A percentile compares a stretch with the other conserved stretches of the same genome.
These are phyloP conservation scores for Cladosporium sp. DNA, from an alignment of 2,329 filamentous ascomycete genomes.

Conservation along the genomic window DNA sequence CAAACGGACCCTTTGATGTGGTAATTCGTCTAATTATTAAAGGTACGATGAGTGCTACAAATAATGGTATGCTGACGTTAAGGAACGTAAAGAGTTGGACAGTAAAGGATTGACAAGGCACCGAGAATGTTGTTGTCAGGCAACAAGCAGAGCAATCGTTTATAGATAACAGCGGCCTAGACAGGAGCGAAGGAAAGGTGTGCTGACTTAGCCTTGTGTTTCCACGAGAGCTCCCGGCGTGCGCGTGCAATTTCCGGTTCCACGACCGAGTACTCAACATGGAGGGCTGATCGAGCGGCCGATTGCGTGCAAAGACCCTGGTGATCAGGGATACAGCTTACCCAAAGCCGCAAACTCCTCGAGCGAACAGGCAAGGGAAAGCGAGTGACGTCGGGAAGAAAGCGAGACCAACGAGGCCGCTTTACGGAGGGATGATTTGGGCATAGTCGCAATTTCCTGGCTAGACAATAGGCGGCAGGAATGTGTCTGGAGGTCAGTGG, in stretches of 20 bases:
- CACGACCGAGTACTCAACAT: slow-evolving; percentile 8
- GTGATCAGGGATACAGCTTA: not conserved
- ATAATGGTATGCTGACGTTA: slow-evolving; percentile 33
- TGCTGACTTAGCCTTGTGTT: slow-evolving; percentile 29
- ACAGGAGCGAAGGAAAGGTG: slow-evolving; percentile 15
- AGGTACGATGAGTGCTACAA: slow-evolving; percentile 5
- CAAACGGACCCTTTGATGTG: slow-evolving; percentile 16
- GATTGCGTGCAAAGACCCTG: slow-evolving; percentile 8
- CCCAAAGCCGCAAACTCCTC: slow-evolving; percentile 3
- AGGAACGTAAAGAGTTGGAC: slow-evolving; percentile 38
- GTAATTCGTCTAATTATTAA: slow-evolving; percentile 7
- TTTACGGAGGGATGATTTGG: slow-evolving; percentile 7
- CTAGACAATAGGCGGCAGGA: slow-evolving; percentile 9
- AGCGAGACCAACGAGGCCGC: not conserved
- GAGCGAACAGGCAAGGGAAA: slow-evolving; percentile 8
- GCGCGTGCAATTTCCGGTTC: slow-evolving; percentile 25
- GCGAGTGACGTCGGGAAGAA: slow-evolving; percentile 1
- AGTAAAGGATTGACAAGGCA: slow-evolving; percentile 39
- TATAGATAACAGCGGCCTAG: slow-evolving; percentile 11
- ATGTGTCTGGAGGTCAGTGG: slow-evolving; percentile 11
- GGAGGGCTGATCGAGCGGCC: slow-evolving; percentile 10
- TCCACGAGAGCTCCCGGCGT: slow-evolving; percentile 20
- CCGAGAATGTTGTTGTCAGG: slow-evolving; percentile 16
- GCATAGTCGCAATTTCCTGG: slow-evolving; percentile 8
- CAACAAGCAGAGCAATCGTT: slow-evolving; percentile 13